These are phyloP conservation scores for Phycomyces blakesleeanus DNA, from an alignment of 192 early-diverging fungal genomes.

Conservation along the genomic window DNA sequence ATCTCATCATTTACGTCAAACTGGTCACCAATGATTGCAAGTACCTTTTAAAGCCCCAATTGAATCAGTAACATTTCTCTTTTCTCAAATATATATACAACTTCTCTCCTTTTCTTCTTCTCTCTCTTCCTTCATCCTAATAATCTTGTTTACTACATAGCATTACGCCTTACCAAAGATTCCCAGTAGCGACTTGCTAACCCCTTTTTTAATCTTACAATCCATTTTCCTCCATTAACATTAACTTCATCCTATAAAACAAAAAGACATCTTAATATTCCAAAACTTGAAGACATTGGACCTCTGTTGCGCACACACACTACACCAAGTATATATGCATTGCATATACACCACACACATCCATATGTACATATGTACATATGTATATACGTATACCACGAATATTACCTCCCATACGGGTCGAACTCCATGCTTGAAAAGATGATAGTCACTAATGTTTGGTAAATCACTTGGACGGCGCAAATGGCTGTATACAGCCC, in stretches of 20 bases:
- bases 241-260: slow-evolving; percentile 62
- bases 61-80: not conserved
- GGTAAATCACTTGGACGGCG: slow-evolving; percentile 80
- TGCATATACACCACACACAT: too few relatives aligned
- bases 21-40: slow-evolving; percentile 88
- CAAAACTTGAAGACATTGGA: not conserved
- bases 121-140: not conserved
- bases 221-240: slow-evolving; percentile 93
- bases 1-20: slow-evolving; percentile 88
- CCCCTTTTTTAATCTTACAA: slow-evolving; percentile 88
- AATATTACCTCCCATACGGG: slow-evolving; percentile 90
- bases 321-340: too few relatives aligned
- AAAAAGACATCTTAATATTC: not conserved
- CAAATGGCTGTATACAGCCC: slow-evolving; percentile 76
- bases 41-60: slow-evolving; percentile 40
- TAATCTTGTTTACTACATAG: not conserved
- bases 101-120: not conserved
- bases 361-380: not conserved
- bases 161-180: slow-evolving; percentile 52
- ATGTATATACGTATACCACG: too few relatives aligned
- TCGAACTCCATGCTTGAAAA: slow-evolving; percentile 88
- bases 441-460: slow-evolving; percentile 85
- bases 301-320: not conserved
- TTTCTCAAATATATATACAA: too few relatives aligned
- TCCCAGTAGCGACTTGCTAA: slow-evolving; percentile 92